Evolutionary conservation across 176 grass and related monocot genomes (phyloP).

Genomic region (Carex myosuroides): DNA sequence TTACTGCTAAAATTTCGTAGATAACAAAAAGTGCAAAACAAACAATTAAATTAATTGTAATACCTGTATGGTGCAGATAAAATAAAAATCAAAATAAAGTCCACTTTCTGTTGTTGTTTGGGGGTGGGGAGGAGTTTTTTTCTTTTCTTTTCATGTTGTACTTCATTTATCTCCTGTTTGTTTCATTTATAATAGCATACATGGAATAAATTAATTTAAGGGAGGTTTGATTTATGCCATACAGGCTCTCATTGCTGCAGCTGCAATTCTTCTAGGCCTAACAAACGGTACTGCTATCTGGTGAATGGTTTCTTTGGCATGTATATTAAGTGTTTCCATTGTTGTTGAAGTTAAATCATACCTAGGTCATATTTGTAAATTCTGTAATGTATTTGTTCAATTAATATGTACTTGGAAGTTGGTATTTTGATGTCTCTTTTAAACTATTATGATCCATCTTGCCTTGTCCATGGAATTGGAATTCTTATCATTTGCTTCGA

Average conservation of each 20-base stretch:
- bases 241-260: constrained; percentile 60
- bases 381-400: background rate
- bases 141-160: background rate
- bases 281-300: constrained; percentile 36
- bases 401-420: background rate
- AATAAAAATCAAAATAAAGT: background rate
- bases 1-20: background rate
- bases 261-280: constrained; percentile 48
- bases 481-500: background rate
- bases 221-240: constrained; percentile 8
- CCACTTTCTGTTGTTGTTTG: background rate
- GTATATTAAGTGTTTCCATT: background rate
- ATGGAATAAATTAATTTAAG: background rate
- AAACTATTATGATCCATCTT: background rate
- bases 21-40: background rate
- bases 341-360: background rate
- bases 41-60: background rate
- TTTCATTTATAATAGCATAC: background rate
- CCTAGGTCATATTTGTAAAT: background rate
- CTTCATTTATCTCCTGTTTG: background rate
- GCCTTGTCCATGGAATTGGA: background rate
- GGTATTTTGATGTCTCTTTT: background rate
- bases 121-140: background rate
- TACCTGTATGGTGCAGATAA: background rate
- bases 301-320: constrained; percentile 29